phyloP scores from a whole-genome alignment of 116 monocot genomes.

The Dioscorea cayenensis region DNA sequence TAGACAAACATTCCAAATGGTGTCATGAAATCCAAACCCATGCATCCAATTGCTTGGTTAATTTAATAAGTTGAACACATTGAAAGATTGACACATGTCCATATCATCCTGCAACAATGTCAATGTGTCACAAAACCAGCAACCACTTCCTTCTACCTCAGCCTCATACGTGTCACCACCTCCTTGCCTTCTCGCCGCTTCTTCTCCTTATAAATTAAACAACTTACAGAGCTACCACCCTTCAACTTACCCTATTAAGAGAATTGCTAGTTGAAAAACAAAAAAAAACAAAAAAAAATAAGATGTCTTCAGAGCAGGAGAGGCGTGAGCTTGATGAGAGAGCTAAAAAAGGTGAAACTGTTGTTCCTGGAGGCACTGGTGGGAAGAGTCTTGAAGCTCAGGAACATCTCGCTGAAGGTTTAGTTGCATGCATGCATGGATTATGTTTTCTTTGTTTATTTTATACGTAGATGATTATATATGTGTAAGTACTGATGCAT shows the following conservation, averaged over 20 bases:
- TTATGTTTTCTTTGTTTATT: background rate
- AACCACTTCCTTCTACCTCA: background rate
- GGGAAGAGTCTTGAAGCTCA: slow-evolving; percentile 87
- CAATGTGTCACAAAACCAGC: background rate
- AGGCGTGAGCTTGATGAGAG: slow-evolving; percentile 46
- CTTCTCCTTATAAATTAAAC: background rate
- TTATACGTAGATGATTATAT: too few relatives aligned
- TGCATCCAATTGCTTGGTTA: too few relatives aligned
- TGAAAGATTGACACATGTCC: background rate
- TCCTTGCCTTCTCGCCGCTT: background rate
- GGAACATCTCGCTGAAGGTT: slow-evolving; percentile 78
- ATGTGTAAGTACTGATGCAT: too few relatives aligned
- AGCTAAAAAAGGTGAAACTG: slow-evolving; percentile 59
- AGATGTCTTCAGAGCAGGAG: slow-evolving; percentile 24
- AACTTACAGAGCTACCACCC: background rate
- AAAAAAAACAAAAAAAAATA: background rate
- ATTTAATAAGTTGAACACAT: too few relatives aligned
- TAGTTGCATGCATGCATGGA: too few relatives aligned
- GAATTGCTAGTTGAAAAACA: too few relatives aligned
- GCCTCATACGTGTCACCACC: background rate
- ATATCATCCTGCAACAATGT: background rate
- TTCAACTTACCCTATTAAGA: background rate
- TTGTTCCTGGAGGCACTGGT: slow-evolving; percentile 70
- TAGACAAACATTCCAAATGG: too few relatives aligned
- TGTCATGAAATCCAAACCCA: too few relatives aligned